Conservation (phyloP, 768 basidiomycete species). For the Sarcodon aspratus region DNA sequence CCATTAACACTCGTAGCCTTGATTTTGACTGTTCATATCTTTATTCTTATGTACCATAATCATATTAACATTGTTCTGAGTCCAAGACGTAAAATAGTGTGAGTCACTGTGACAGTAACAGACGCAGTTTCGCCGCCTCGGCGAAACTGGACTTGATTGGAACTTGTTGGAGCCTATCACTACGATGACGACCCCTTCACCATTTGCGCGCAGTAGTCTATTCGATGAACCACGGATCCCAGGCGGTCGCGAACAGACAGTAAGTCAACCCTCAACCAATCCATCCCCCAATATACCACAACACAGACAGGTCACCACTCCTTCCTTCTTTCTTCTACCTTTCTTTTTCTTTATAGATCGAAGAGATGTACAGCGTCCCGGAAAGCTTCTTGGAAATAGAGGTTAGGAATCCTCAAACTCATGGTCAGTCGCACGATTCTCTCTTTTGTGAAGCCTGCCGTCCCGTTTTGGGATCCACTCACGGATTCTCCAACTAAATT, state of each 20-base stretch:
- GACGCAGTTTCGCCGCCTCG: too few relatives aligned
- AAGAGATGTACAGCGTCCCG: conserved; percentile 97
- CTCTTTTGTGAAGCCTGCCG: background rate
- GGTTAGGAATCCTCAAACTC: conserved; percentile 93
- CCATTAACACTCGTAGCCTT: too few relatives aligned
- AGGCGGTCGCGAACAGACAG: conserved; percentile 26
- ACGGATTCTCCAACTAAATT: background rate
- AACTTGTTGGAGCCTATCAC: background rate
- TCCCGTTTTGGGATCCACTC: too few relatives aligned
- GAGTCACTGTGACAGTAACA: too few relatives aligned
- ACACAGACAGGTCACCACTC: conserved; percentile 18
- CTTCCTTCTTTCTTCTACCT: background rate
- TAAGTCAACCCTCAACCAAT: conserved; percentile 9
- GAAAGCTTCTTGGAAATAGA: conserved; percentile 98
- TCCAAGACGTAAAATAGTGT: too few relatives aligned
- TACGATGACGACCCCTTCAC: conserved; percentile 27
- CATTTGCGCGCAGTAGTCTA: conserved; percentile 27
- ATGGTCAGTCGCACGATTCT: conserved; percentile 42
- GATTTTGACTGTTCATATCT: too few relatives aligned
- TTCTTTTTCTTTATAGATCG: conserved; percentile 44
- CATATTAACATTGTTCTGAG: too few relatives aligned
- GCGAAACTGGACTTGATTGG: too few relatives aligned
- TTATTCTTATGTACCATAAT: too few relatives aligned
- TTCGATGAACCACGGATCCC: conserved; percentile 25
- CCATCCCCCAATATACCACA: conserved; percentile 11